Evolutionary conservation across 768 basidiomycete species (phyloP), one percentile per base, ranked within the genome.

Genomic region (Boletales sp.): DNA sequence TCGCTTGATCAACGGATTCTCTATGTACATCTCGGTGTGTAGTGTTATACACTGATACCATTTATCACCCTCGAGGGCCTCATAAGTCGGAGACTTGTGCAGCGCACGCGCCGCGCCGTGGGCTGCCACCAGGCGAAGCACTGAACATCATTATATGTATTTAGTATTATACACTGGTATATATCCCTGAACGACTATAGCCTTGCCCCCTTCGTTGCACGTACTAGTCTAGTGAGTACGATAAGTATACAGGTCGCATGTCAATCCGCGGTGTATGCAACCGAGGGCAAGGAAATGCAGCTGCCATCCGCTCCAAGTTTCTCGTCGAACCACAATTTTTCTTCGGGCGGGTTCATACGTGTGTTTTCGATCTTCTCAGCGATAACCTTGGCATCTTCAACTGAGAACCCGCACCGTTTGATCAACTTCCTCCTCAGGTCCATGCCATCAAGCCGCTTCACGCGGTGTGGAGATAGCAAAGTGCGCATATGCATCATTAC

Each of bases 401-500:
- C 1, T 17, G 57, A 57, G 33, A 67, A 59, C 3, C 64, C 64
- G 12, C 64, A 65, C 9, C 49, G 55, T 34, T 42, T 62, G 25
- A 56, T 44, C 42, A 65, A 30, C 35, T 64, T 67, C 48, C 21
- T 57, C 50, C 53, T 57, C 39, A 65, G 32, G 35, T 48, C 48
- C 13, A 50, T 53, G 21, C 49, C 13, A 15, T 51, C 51, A 11
- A 61, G 37, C 18, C 19, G 38, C 41, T 48, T 54, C 31, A n/a
- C 36, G 14, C 46, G 61, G 40, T 51, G 51, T 0, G 63, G 47
- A 11, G 61, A 50, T 31, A 64, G 25, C 65, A 57, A 64, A 44
- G 36, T 5, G 13, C 62, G 64, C 57, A 64, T 61, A 47, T 64
- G 64, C 12, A 61, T 8, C 38, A 55, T 33, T 15, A 65, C 17